Conservation (phyloP, 176 grass and related monocot genomes). For the Oryza nivara region DNA sequence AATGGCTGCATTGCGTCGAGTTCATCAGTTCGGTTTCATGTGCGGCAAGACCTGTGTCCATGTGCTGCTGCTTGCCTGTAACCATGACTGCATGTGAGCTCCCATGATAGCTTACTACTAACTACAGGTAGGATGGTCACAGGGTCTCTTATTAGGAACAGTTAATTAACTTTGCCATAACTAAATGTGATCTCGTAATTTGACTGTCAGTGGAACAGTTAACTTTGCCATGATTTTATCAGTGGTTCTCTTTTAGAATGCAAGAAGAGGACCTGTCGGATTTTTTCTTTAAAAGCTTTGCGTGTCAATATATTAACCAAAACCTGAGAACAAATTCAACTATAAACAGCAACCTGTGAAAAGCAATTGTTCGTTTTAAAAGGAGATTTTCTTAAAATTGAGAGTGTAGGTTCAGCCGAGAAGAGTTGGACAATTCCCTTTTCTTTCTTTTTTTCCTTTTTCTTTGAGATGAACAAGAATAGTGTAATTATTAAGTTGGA, state of each 20-base stretch:
- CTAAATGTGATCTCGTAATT: background rate
- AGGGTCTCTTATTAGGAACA: background rate
- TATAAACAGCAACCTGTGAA: background rate
- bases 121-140: background rate
- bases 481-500: background rate
- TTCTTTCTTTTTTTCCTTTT: background rate
- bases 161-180: background rate
- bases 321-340: background rate
- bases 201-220: background rate
- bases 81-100: slow-evolving; percentile 21
- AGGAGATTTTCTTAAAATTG: background rate
- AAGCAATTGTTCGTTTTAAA: background rate
- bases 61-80: slow-evolving; percentile 9
- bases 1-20: slow-evolving; percentile 20
- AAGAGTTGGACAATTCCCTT: background rate
- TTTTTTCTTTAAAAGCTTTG: no score
- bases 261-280: background rate
- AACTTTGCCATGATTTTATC: background rate
- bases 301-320: background rate
- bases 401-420: background rate
- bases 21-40: slow-evolving; percentile 44
- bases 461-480: background rate
- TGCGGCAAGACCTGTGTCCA: slow-evolving; percentile 26
- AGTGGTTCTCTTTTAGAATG: background rate
- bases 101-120: slow-evolving; percentile 10